Conservation (phyloP, 164 flowering plant species). For the Aristolochia fimbriata region DNA sequence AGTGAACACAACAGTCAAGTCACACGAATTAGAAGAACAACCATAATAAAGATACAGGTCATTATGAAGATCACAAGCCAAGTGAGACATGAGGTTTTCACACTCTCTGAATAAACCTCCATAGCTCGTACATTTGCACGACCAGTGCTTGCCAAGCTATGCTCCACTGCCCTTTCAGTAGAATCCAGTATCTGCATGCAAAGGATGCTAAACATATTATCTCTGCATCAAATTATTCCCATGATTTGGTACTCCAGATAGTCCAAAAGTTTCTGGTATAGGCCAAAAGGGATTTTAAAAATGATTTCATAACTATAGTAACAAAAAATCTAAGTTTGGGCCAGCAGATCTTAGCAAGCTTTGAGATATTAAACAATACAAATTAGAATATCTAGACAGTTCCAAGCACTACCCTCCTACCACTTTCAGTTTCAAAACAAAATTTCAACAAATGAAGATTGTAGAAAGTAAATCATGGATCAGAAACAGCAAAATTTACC, state of each 20-base stretch:
- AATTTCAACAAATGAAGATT: too few species aligned
- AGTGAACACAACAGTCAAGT: slow-evolving; percentile 25
- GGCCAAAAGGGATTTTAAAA: too few species aligned
- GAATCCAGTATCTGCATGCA: slow-evolving; percentile 76
- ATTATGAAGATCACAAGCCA: slow-evolving; percentile 72
- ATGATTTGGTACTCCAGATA: background rate
- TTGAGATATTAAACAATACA: too few species aligned
- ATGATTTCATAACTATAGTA: too few species aligned
- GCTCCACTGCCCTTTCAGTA: slow-evolving; percentile 88
- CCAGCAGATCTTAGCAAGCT: too few species aligned
- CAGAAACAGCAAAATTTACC: too few species aligned
- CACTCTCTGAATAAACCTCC: slow-evolving; percentile 50
- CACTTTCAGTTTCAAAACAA: too few species aligned
- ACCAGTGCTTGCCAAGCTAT: slow-evolving; percentile 86
- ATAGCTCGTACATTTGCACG: slow-evolving; percentile 56
- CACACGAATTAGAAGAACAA: slow-evolving; percentile 80
- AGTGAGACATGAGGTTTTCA: slow-evolving; percentile 73
- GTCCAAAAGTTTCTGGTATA: too few species aligned
- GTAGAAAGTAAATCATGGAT: too few species aligned
- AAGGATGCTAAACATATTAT: background rate
- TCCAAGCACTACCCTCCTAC: too few species aligned
- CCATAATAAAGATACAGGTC: slow-evolving; percentile 79
- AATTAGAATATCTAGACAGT: too few species aligned
- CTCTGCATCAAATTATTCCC: background rate
- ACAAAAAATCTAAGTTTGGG: too few species aligned